Evolutionary conservation across 345 rosid species (phyloP), one percentile per base, ranked within the genome.

Genomic region (Salix brachista): DNA sequence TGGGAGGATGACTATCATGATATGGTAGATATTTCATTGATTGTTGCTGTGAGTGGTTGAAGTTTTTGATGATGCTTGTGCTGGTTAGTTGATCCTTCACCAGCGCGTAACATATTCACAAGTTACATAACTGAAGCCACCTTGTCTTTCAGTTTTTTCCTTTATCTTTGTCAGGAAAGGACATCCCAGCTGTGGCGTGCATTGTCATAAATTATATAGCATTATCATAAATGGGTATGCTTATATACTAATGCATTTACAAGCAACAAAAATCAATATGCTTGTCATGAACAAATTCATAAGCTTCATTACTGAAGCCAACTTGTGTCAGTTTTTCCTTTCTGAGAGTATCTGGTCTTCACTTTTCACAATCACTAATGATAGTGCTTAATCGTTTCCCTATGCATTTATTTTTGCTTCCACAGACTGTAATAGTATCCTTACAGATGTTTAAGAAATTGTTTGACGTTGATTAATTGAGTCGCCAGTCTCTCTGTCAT

Each of bases 61-160:
- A 18, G 9, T 50, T 50, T 6, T 8, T n/a, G 21, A 17, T 30
- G 60, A 34, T 64, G 56, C 42, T 0, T 30, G 81, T 88, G 85
- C 84, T 84, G 82, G 62, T 78, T 66, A 80, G 78, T 75, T 54
- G 3, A 48, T 77, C 36, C 6, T 8, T 41, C 75, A 64, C 83
- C 85, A 69, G 87, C 81, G 71, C 86, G 80, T 77, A 88, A 86
- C 88, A 81, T 80, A 67, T 65, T 82, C 89, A 83, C 87, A 86
- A 88, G 91, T 88, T 84, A 87, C 61, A 85, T 54, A 61, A 4
- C n/a, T 39, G 28, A 8, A 67, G 86, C 79, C 83, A 70, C 75
- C 39, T 81, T 26, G 79, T 75, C 71, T 80, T 81, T 86, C 76
- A 67, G 65, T 79, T 28, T 76, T 67, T 84, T 69, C 78, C 80